Evolutionary conservation across 495 filamentous ascomycete species (phyloP).

Genomic region (Talaromyces borbonicus): DNA sequence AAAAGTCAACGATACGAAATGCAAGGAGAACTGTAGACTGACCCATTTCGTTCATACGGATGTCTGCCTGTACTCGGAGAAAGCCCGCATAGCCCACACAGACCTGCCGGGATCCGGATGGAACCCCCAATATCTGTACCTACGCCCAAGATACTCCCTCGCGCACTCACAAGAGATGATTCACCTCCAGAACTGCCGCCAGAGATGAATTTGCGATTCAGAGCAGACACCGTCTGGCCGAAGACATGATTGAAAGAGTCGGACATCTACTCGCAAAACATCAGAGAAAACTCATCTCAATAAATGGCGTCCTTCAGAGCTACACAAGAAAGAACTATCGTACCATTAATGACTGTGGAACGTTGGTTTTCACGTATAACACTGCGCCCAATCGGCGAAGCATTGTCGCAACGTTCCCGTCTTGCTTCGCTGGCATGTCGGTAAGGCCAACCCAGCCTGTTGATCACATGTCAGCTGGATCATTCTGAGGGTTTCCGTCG

Average conservation of each 20-base stretch:
- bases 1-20: neutral
- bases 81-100: slow-evolving; percentile 55
- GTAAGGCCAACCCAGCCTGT: slow-evolving; percentile 6
- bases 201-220: slow-evolving; percentile 44
- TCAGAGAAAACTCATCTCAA: too few species aligned
- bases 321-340: neutral
- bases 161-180: slow-evolving; percentile 47
- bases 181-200: slow-evolving; percentile 63
- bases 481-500: neutral
- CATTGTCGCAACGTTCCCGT: slow-evolving; percentile 9
- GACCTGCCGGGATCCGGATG: slow-evolving; percentile 54
- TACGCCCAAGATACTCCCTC: slow-evolving; percentile 53
- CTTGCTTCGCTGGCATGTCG: neutral
- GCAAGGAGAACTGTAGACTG: neutral
- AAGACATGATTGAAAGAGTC: slow-evolving; percentile 32
- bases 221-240: slow-evolving; percentile 46
- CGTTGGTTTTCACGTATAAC: slow-evolving; percentile 54
- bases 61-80: slow-evolving; percentile 51
- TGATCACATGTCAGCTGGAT: neutral
- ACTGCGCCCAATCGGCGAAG: slow-evolving; percentile 37
- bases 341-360: slow-evolving; percentile 46
- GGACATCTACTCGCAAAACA: slow-evolving; percentile 41
- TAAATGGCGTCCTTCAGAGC: neutral
- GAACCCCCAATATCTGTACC: slow-evolving; percentile 63
- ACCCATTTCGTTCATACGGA: slow-evolving; percentile 25